A percentile compares a stretch with the other conserved stretches of the same genome.
Conservation (phyloP, 768 basidiomycete species). For the Psilocybe azurescens region DNA sequence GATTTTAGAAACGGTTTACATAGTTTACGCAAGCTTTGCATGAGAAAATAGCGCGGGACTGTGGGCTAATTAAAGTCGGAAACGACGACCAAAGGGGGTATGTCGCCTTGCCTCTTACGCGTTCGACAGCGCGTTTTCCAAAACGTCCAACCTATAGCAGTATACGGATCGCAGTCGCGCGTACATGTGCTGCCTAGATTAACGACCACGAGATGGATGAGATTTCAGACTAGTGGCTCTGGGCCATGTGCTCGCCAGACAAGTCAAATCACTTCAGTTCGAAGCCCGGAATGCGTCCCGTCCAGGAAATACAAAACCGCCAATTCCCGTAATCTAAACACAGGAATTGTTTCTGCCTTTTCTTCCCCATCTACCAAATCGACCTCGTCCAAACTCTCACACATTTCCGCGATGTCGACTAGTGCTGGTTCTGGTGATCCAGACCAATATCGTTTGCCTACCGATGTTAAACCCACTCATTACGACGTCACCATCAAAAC, state of each 20-base stretch:
- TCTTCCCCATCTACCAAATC: conserved; percentile 23
- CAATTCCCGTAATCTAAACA: conserved; percentile 22
- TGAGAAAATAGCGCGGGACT: neutral
- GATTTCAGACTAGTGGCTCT: conserved; percentile 12
- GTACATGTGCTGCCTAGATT: conserved; percentile 18
- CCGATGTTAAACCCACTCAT: conserved; percentile 69
- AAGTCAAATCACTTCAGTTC: conserved; percentile 17
- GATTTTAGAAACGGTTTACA: too few species aligned
- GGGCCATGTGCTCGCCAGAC: conserved; percentile 25
- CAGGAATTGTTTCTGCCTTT: conserved; percentile 19
- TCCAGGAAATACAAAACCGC: conserved; percentile 26
- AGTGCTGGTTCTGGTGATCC: conserved; percentile 24
- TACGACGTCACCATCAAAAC: conserved; percentile 84
- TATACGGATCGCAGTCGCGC: conserved; percentile 14
- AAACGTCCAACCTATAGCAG: neutral
- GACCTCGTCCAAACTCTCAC: conserved; percentile 6
- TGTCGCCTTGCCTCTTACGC: conserved; percentile 23
- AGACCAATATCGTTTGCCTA: conserved; percentile 66
- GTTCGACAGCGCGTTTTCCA: conserved; percentile 23
- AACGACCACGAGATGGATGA: conserved; percentile 10
- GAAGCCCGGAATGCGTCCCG: conserved; percentile 22
- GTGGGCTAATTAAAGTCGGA: neutral
- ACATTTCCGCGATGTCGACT: conserved; percentile 31
- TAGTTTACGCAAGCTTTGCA: neutral
- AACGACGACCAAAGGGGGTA: conserved; percentile 13